Evolutionary conservation across 2,329 filamentous ascomycete genomes (phyloP), one percentile per base, ranked within the genome.

Genomic region (Aspergillus pseudotamarii): DNA sequence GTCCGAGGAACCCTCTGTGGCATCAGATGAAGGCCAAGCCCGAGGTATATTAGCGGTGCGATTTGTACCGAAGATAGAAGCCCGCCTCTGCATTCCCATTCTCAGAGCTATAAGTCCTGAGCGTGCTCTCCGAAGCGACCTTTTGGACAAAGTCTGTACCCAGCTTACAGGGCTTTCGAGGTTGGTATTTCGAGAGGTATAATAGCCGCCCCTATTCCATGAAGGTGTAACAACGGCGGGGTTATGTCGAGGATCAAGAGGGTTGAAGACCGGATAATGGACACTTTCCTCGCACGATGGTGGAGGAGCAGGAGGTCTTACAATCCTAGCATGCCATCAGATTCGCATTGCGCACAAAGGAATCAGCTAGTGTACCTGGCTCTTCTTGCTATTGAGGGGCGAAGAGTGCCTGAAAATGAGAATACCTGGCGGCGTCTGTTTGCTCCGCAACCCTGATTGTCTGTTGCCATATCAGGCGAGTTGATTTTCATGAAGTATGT

Each of bases 231-330:
- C 34, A n/a, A 41, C 51, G 10, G 70, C 51, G 48, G 77, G 72
- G 30, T 77, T 78, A 56, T 79, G 77, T 32, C 73, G 68, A 62
- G 76, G 75, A 56, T 79, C 71, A n/a, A 61, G 64, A 34, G 76
- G 74, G 55, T 78, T 70, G 58, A 73, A 79, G 16, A 79, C 41
- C 2, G 77, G 75, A 62, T 79, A 79, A 62, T 78, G 72, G 10
- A 61, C 59, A 36, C 65, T 73, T 64, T 79, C 76, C 53, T 74
- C 65, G 55, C 74, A 78, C 3, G 69, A 68, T 45, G 70, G 71
- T 30, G 65, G 48, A 48, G 58, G 60, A 32, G 58, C 53, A 26
- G 66, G 28, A 48, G 57, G 30, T 50, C 64, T 57, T 30, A 58
- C 43, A 59, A 62, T 60, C 23, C 67, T 71, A 26, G 23, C 9